Percentiles rank a stretch among this genome's conserved stretches.
These are phyloP conservation scores for Penicillium rolfsii DNA, from an alignment of 2,329 filamentous ascomycete species.

Conservation along the genomic window DNA sequence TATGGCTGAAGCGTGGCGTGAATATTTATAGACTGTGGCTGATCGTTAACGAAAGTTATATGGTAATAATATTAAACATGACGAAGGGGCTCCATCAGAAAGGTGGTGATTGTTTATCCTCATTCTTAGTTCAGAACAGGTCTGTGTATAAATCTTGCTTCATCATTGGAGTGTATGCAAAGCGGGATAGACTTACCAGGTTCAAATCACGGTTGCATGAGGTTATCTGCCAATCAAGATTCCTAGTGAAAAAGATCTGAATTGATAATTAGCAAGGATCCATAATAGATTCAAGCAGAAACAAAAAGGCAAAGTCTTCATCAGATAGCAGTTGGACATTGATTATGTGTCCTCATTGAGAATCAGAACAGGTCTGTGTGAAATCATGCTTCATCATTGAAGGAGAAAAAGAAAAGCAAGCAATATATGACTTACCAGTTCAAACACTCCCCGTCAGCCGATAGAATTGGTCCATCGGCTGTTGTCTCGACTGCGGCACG, in stretches of 20 bases:
- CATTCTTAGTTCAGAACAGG: slow-evolving; percentile 67
- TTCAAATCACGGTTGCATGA: slow-evolving; percentile 8
- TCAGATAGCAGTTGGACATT: slow-evolving; percentile 54
- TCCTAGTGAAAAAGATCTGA: neutral
- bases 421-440: slow-evolving; percentile 14
- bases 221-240: neutral
- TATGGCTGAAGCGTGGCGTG: neutral
- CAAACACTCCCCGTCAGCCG: slow-evolving; percentile 46
- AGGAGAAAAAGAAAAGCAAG: slow-evolving; percentile 11
- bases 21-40: neutral
- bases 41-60: slow-evolving; percentile 8
- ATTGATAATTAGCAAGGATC: slow-evolving; percentile 23
- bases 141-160: slow-evolving; percentile 59
- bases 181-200: slow-evolving; percentile 9
- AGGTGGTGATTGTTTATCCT: slow-evolving; percentile 3
- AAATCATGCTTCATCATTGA: slow-evolving; percentile 61
- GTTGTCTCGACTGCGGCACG: slow-evolving; percentile 72
- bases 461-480: slow-evolving; percentile 76
- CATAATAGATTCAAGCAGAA: slow-evolving; percentile 11
- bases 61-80: neutral
- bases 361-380: slow-evolving; percentile 69
- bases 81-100: slow-evolving; percentile 1
- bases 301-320: slow-evolving; percentile 29
- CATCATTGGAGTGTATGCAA: slow-evolving; percentile 51
- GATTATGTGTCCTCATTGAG: slow-evolving; percentile 55